Evolutionary conservation across 2,329 filamentous ascomycete species (phyloP), one percentile per base, ranked within the genome.

Genomic region (Fusarium algeriense): DNA sequence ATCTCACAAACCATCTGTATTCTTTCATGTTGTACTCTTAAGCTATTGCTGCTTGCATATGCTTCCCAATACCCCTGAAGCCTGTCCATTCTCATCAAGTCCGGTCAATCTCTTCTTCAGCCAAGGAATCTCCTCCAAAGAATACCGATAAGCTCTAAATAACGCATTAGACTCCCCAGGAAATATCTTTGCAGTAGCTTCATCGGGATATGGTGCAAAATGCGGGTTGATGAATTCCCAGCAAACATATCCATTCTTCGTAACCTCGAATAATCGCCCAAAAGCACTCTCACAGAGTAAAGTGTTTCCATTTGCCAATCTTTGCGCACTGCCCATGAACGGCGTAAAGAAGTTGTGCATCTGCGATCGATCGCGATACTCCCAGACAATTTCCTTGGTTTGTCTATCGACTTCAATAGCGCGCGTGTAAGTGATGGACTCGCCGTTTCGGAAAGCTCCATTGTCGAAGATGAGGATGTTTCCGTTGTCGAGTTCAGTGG

Each of bases 401-500:
- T 34, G 15, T 19, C 75, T 53, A 20, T 77, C 73, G 1, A 78
- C 63, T 45, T 78, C 75, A 10, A 78, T 76, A 1, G 69, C 73
- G 0, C 77, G 76, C 4, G 75, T 71, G 28, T 76, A 79, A 0
- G 72, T 77, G 45, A 78, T 74, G 2, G 77, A 79, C 60, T 79
- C 75, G 15, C 76, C 76, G 11, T 67, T 59, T 1, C 77, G 75
- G 15, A 78, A 79, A 1, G 76, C 73, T 14, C 77, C 77, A 14
- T 79, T 56, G n/a, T 79, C 77, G 20, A 78, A 78, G 34, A 79
- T 75, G 37, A 78, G 72, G 20, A 79, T 78, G 43, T 78, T 78
- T 12, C 77, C 77, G n/a, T 75, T 78, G 0, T 75, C 71, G 0
- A 78, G 69, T 43, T 78, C 76, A 1, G 71, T 78, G 2, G 77